A percentile compares a stretch with the other conserved stretches of the same genome.
Conservation (phyloP, 352 stramenopile species). For the Pythium dissimile region DNA sequence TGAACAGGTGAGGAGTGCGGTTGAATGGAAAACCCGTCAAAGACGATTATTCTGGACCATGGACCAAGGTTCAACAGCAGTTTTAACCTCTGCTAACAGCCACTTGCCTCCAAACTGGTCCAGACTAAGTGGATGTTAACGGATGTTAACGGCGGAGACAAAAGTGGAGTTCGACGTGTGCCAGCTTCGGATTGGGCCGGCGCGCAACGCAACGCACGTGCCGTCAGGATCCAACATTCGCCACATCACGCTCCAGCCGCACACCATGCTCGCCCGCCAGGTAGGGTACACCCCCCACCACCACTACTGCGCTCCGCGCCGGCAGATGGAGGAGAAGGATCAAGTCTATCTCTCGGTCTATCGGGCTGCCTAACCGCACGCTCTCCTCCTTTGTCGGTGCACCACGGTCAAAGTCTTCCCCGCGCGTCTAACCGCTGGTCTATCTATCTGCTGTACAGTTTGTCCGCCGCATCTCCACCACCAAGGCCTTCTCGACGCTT, state of each 20-base stretch:
- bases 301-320: background rate
- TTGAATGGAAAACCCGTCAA: background rate
- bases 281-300: conserved; percentile 10
- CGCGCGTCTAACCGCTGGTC: too few relatives aligned
- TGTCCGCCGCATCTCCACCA: conserved; percentile 42
- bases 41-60: conserved; percentile 2
- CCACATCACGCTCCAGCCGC: background rate
- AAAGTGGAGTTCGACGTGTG: conserved; percentile 21
- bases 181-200: conserved; percentile 12
- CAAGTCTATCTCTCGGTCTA: background rate
- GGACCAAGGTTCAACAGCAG: conserved; percentile 6
- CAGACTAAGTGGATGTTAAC: background rate
- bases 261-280: conserved; percentile 35
- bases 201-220: conserved; percentile 11
- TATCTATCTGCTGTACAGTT: conserved; percentile 22
- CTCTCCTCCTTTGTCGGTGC: too few relatives aligned
- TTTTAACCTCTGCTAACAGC: conserved; percentile 16
- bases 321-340: background rate
- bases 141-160: conserved; percentile 25
- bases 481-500: conserved; percentile 64
- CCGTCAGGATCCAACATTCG: conserved; percentile 8
- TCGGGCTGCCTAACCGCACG: background rate
- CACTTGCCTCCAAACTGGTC: background rate
- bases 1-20: background rate
- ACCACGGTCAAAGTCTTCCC: too few relatives aligned